These are phyloP conservation scores for Colletotrichum sp. DNA, from an alignment of 2,329 filamentous ascomycete genomes.

Conservation along the genomic window DNA sequence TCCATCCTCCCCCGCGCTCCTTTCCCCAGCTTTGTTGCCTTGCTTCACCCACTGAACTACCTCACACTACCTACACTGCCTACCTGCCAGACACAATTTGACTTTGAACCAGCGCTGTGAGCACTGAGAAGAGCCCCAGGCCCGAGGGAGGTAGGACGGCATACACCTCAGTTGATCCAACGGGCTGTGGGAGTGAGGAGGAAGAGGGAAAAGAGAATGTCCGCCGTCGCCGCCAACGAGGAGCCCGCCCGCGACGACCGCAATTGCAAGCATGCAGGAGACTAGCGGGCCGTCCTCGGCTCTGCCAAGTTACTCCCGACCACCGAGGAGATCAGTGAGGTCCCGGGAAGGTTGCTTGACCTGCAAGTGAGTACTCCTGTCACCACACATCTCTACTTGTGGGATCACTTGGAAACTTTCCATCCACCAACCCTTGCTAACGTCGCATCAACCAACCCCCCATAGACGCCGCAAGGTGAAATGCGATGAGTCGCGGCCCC, in stretches of 20 bases:
- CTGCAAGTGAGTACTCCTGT: constrained; percentile 41
- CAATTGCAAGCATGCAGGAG: constrained; percentile 20
- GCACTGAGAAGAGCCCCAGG: not conserved
- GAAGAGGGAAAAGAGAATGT: not conserved
- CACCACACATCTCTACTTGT: not conserved
- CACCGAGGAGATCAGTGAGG: constrained; percentile 22
- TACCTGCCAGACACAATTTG: not conserved
- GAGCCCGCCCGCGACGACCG: constrained; percentile 11
- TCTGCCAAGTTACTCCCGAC: constrained; percentile 12
- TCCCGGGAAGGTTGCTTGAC: constrained; percentile 51
- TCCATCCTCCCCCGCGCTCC: not conserved
- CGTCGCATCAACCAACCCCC: not conserved
- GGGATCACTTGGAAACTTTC: not conserved
- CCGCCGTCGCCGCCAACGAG: not conserved
- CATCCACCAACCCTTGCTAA: not conserved
- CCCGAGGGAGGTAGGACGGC: not conserved
- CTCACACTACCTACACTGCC: not conserved
- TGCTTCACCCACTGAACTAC: not conserved
- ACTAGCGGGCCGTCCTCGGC: constrained; percentile 8
- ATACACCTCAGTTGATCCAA: not conserved
- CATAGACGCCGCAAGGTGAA: constrained; percentile 56
- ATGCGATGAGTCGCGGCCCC: constrained; percentile 58
- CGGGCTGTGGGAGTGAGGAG: not conserved
- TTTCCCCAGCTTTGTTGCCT: constrained; percentile 10
- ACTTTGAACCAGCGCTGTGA: not conserved